Base-by-base conservation (phyloP, 176 grass and related monocot species). In the Tillandsia leiboldiana region DNA sequence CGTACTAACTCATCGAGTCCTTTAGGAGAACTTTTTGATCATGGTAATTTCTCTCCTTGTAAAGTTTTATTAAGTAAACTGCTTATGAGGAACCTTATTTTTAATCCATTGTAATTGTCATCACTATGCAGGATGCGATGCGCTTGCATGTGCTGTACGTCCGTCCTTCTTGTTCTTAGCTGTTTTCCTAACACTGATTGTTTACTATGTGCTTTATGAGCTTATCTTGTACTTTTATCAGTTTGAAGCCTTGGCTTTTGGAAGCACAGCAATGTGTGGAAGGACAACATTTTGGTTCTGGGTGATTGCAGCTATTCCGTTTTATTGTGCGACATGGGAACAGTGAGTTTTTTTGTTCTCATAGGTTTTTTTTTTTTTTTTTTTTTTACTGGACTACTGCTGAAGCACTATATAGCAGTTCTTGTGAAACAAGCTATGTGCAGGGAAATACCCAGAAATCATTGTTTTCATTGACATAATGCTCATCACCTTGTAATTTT, bases 261-360 rank as follows among this genome's bases (percentile, higher is more conserved):
- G 89, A 74, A 97, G 89, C 79, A 90, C 89, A 57, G 79, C 83
- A 67, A 92, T 97, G 89, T 97, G 93, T 83, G 86, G 93, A 76
- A 81, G 79, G 66, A 82, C 69, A 61, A 92, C 93, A 65, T 75
- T 97, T 68, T 80, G 78, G 75, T 87, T 77, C 70, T 97, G 93
- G 93, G 75, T 92, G 52, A 77, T 92, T 90, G 84, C 90, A 78
- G 90, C 83, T 76, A 67, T 92, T 22, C 93, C 93, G 13, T 97
- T 97, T 77, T 97, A 97, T 81, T 79, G 92, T n/a, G 93, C 89
- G 74, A 97, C 93, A 22, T 97, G 93, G 93, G 93, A 97, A 92
- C 93, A 97, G 93, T 97, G 83, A 79, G 88, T 61, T 18, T 61
- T 18, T 14, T 61, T 59, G 5, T 59, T 61, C 22, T 61, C 56